A percentile compares a stretch with the other conserved stretches of the same genome.
These are phyloP conservation scores for Saccharomycopsis babjevae DNA, from an alignment of 805 yeast species.

Conservation along the genomic window DNA sequence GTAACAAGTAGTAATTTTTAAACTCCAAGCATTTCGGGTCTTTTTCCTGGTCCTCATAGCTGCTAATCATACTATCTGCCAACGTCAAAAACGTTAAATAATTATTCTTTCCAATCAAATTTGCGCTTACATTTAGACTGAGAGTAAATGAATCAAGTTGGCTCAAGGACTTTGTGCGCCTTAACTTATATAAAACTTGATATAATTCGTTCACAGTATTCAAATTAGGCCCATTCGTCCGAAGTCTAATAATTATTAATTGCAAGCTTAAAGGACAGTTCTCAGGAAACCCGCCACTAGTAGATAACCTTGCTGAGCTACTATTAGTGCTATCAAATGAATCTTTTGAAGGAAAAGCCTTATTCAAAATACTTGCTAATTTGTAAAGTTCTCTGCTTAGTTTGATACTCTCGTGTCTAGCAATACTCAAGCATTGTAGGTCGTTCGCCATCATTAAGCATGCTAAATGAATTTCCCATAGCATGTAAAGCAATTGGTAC, in stretches of 20 bases:
- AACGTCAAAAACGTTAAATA: slow-evolving; percentile 22
- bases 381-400: slow-evolving; percentile 19
- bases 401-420: slow-evolving; percentile 23
- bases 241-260: slow-evolving; percentile 21
- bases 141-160: slow-evolving; percentile 12
- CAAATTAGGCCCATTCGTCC: slow-evolving; percentile 21
- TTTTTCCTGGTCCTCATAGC: background rate
- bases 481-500: slow-evolving; percentile 5
- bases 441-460: slow-evolving; percentile 21
- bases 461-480: slow-evolving; percentile 23
- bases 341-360: background rate
- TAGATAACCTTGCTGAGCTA: background rate
- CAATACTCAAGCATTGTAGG: slow-evolving; percentile 15
- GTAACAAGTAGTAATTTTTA: slow-evolving; percentile 12
- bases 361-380: slow-evolving; percentile 2
- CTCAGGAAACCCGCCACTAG: slow-evolving; percentile 17
- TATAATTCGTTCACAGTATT: slow-evolving; percentile 17
- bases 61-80: slow-evolving; percentile 18
- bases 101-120: slow-evolving; percentile 24
- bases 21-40: background rate
- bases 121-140: slow-evolving; percentile 21
- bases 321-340: background rate
- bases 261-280: slow-evolving; percentile 20
- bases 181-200: slow-evolving; percentile 11
- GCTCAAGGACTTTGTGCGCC: slow-evolving; percentile 4